Base-by-base conservation (phyloP, 176 grass and related monocot genomes). In the Cocos nucifera region DNA sequence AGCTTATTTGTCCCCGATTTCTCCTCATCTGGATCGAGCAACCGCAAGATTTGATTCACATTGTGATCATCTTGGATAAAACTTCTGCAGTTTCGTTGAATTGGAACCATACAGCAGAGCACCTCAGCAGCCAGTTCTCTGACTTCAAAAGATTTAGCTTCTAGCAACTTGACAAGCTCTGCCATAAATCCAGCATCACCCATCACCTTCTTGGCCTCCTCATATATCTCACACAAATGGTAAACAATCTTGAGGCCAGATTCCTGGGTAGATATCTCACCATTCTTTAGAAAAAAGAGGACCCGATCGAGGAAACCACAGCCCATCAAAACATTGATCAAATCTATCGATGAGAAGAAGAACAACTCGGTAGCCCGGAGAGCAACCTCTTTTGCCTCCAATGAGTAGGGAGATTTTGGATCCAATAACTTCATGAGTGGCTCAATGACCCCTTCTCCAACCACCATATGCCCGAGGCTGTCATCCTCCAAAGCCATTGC, bases 351-450 rank as follows among this genome's bases (percentile, higher is more conserved):
- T 22, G 72, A 82, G 82, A 89, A 89, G 70, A 69, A 78, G 60
- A 98, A 81, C 56, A 76, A 73, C 54, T 78, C 75, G 53, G 84
- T 78, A n/a, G 83, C 81, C 0, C 71, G 73, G 3, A 98, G 76
- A 64, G 87, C 87, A 2, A 85, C 81, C 76, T 86, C 93, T 57
- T 84, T 85, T 20, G 93, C 80, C 67, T 91, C 92, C 61, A 76
- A 85, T 0, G 78, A 83, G 62, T 80, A 85, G 2, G 80, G 73
- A 1, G 72, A 78, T 32, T 80, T 63, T 12, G 93, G 87, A 80
- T 98, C 80, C 52, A 98, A 69, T 29, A 98, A 24, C 28, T 88
- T 78, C 20, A 85, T 69, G 17, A 92, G 70, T 6, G 87, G 83
- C 19, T 62, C 75, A 27, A 98, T 78, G 48, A 85, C 58, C 17